Base-by-base conservation (phyloP, 495 filamentous ascomycete genomes). In the Lophiotrema nucula region DNA sequence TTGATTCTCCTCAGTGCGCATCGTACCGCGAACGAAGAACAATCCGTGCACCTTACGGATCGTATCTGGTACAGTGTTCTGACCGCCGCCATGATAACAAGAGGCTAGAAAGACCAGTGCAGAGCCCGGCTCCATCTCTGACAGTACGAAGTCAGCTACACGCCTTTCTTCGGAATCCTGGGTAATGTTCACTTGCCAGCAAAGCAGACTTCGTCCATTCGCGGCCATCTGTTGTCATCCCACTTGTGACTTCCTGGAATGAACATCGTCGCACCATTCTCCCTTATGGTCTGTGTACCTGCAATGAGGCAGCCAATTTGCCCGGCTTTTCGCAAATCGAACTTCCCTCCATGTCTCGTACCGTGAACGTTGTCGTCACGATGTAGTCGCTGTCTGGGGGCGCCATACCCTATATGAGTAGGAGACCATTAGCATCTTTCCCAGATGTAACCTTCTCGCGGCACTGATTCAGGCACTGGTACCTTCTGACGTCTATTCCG, bases 1-100 rank as follows among this genome's bases (percentile, higher is more conserved):
- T n/a, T n/a, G 70, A 43, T 74, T 74, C 48, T 74, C 72, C 50
- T 74, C 68, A 21, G 65, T 60, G n/a, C 72, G 60, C 1, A 68
- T 21, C n/a, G 42, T 68, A 0, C 72, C 72, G 2, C 65, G 57
- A 10, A 67, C 39, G 33, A 74, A 72, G 60, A 73, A 70, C 11
- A 71, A 35, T 31, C 67, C 51, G 24, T 71, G 58, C 28, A 72
- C 59, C n/a, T 57, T 47, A 16, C 54, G 54, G 18, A 66, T 47
- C 28, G 45, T 42, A 23, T 57, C 67, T 10, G 61, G 63, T 12
- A 69, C 49, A 0, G 54, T 53, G 51, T 75, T 75, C 2, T 69
- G 64, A 2, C 72, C 71, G 19, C 67, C 70, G 21, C 68, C 73
- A 47, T 75, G 73, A 39, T 66, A 73, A 28, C 50, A 33, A 37